A percentile compares a stretch with the other conserved stretches of the same genome.
phyloP scores from a whole-genome alignment of 495 filamentous ascomycete species.

The Daldinia vernicosa region DNA sequence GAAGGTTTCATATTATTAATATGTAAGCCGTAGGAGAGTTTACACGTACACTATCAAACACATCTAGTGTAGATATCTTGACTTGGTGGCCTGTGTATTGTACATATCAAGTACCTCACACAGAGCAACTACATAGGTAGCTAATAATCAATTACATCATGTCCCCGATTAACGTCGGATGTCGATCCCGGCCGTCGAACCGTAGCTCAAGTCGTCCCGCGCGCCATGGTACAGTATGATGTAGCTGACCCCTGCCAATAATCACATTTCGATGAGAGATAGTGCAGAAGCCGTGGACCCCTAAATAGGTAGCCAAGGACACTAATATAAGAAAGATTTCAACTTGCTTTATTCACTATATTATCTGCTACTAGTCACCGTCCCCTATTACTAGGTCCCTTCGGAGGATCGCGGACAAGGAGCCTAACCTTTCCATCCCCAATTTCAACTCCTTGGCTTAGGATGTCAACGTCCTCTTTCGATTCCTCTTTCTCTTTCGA shows the following conservation, averaged over 20 bases:
- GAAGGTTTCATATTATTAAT: conserved; percentile 1
- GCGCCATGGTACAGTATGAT: neutral
- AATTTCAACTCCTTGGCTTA: conserved; percentile 67
- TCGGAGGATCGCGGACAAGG: conserved; percentile 64
- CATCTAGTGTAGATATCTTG: conserved; percentile 17
- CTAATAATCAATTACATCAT: conserved; percentile 19
- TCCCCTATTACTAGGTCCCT: conserved; percentile 54
- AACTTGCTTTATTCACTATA: conserved; percentile 39
- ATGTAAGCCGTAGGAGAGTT: neutral
- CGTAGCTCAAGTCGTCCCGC: conserved; percentile 19
- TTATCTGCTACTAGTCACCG: conserved; percentile 47
- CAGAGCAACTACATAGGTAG: neutral
- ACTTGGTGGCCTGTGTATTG: conserved; percentile 1
- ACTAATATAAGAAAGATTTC: conserved; percentile 32
- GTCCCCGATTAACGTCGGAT: neutral
- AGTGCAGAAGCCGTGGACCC: neutral
- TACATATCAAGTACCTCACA: conserved; percentile 11
- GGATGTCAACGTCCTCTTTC: conserved; percentile 66
- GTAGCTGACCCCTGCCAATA: neutral
- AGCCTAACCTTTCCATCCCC: conserved; percentile 68
- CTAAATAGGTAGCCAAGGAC: neutral
- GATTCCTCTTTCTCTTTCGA: conserved; percentile 59
- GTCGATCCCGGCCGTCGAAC: conserved; percentile 1
- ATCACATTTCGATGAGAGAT: neutral
- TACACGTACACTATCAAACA: conserved; percentile 13